Evolutionary conservation across 305 asterid species (phyloP).

Genomic region (Fraxinus sp.): DNA sequence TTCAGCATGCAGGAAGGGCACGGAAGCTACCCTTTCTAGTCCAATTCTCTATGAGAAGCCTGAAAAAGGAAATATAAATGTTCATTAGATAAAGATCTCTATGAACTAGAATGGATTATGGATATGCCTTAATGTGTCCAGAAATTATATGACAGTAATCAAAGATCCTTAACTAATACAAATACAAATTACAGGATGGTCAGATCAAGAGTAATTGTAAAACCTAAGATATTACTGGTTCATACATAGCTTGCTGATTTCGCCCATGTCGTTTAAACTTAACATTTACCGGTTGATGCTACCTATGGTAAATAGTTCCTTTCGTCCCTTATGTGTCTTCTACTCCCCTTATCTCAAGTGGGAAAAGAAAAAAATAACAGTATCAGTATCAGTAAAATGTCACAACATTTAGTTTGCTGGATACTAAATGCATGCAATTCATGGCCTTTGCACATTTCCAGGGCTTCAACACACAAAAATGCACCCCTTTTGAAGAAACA

Average conservation of each 20-base stretch:
- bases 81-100: neutral
- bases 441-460: no score
- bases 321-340: neutral
- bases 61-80: neutral
- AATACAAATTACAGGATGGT: neutral
- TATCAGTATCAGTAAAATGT: neutral
- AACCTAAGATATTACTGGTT: neutral
- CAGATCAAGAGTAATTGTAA: neutral
- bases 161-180: neutral
- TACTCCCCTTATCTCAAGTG: neutral
- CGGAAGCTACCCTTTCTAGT: neutral
- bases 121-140: neutral
- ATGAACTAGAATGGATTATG: neutral
- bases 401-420: neutral
- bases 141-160: neutral
- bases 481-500: neutral
- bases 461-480: no score
- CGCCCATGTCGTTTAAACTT: neutral
- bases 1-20: neutral
- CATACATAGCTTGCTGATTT: neutral
- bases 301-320: neutral
- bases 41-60: neutral
- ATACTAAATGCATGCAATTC: no score
- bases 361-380: neutral
- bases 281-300: neutral